Evolutionary conservation across 768 basidiomycete species (phyloP).

Genomic region (Naganishia friedmannii): DNA sequence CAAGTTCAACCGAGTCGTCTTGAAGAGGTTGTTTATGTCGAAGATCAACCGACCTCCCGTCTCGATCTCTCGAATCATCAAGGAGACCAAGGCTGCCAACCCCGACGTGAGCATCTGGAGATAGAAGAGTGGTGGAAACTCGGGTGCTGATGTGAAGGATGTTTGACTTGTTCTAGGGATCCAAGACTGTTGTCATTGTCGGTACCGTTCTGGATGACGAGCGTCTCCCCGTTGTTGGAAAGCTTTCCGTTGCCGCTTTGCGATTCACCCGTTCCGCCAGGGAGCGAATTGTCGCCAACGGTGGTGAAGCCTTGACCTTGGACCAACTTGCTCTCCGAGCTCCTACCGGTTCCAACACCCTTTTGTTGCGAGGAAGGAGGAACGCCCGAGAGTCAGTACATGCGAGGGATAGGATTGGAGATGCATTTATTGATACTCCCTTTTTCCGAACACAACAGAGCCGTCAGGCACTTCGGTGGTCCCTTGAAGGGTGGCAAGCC

Average conservation of each 20-base stretch:
- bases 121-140: conserved; percentile 52
- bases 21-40: conserved; percentile 87
- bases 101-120: conserved; percentile 41
- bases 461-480: conserved; percentile 94
- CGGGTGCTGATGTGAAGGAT: conserved; percentile 4
- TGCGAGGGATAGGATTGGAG: neutral
- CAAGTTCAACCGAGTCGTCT: conserved; percentile 91
- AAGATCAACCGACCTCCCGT: conserved; percentile 96
- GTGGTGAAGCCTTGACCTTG: conserved; percentile 89
- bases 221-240: conserved; percentile 78
- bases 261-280: conserved; percentile 88
- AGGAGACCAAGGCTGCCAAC: conserved; percentile 64
- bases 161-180: conserved; percentile 14
- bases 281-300: conserved; percentile 91
- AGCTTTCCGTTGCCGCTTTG: conserved; percentile 88
- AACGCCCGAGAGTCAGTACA: conserved; percentile 69
- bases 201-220: conserved; percentile 94
- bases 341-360: conserved; percentile 91
- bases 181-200: conserved; percentile 84
- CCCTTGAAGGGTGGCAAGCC: conserved; percentile 99
- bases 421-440: neutral
- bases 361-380: conserved; percentile 87
- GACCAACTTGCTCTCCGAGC: conserved; percentile 94
- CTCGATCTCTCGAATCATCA: conserved; percentile 86
- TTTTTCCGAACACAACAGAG: conserved; percentile 44